Evolutionary conservation across 208 protist genomes (phyloP), one percentile per base, ranked within the genome.

Genomic region (Trypanosoma conorhini): DNA sequence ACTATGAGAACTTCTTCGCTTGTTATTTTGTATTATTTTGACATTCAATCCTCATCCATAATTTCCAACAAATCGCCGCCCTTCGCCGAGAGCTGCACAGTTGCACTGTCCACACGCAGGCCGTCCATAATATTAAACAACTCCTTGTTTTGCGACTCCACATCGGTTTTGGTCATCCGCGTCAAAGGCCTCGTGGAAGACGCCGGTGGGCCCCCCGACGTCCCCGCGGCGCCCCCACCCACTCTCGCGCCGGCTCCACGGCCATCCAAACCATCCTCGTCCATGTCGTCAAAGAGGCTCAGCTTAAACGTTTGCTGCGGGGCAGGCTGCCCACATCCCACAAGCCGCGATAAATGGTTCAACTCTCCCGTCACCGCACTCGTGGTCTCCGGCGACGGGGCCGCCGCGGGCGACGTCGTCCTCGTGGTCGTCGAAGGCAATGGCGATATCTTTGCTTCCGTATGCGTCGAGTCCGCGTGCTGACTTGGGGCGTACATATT

Each of bases 21-120:
- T 42, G 10, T 67, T 54, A 35, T 38, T 40, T 67, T 67, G 17
- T 52, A 48, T 42, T 59, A 2, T 35, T 1, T 35, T 38, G 0
- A 59, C 17, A 30, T 8, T 61, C 50, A 96, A 21, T 86, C 77
- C n/a, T 95, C 79, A 59, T 96, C 91, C 91, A 96, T 92, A 44
- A 96, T 80, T 62, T 96, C 88, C 10, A 96, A 74, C 62, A 96
- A 62, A 57, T 91, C 74, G 58, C 56, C 60, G 7, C 44, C 74
- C 38, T 30, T 68, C 3, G 50, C 67, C n/a, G 15, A 44, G 38
- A 40, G 28, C n/a, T 17, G 48, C 54, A 22, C 46, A 19, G 19
- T 26, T 31, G 56, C 24, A 15, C 40, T 35, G 24, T 61, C 57
- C 54, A 62, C 19, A 21, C 40, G 40, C 24, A 96, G 64, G 22